phyloP scores from a whole-genome alignment of 176 grass and related monocot species.

The Avena atlantica region DNA sequence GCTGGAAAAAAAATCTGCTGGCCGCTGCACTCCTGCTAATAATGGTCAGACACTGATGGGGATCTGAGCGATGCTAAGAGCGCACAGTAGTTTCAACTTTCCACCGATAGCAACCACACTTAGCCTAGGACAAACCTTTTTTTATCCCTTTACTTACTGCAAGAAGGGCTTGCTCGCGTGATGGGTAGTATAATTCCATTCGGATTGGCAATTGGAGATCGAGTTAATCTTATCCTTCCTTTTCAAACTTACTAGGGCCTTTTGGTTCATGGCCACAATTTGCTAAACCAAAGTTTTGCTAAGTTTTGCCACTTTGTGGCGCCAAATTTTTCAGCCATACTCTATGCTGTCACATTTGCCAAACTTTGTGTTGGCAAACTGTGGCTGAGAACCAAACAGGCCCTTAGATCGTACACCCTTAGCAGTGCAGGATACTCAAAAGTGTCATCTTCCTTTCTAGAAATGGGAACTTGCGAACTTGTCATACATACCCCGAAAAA shows the following conservation, averaged over 20 bases:
- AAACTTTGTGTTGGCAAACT: no score
- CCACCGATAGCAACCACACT: not conserved
- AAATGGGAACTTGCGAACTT: not conserved
- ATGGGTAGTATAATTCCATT: not conserved
- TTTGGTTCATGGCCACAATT: no score
- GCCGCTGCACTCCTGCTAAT: conserved; percentile 33
- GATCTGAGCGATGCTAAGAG: conserved; percentile 36
- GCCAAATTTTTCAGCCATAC: no score
- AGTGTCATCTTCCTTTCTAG: not conserved
- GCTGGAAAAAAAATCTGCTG: not conserved
- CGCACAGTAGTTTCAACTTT: not conserved
- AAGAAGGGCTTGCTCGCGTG: not conserved
- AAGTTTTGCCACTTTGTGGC: no score
- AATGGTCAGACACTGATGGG: conserved; percentile 42
- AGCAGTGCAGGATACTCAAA: not conserved
- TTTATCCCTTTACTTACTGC: not conserved
- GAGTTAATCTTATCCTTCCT: not conserved
- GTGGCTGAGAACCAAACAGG: no score
- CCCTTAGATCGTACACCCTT: no score
- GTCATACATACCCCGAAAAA: not conserved
- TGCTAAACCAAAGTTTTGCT: no score
- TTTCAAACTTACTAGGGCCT: no score
- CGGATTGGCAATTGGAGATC: not conserved
- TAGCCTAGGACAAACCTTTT: not conserved
- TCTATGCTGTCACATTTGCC: no score